phyloP scores from a whole-genome alignment of 768 basidiomycete species.

The Boletus rubescentipes region DNA sequence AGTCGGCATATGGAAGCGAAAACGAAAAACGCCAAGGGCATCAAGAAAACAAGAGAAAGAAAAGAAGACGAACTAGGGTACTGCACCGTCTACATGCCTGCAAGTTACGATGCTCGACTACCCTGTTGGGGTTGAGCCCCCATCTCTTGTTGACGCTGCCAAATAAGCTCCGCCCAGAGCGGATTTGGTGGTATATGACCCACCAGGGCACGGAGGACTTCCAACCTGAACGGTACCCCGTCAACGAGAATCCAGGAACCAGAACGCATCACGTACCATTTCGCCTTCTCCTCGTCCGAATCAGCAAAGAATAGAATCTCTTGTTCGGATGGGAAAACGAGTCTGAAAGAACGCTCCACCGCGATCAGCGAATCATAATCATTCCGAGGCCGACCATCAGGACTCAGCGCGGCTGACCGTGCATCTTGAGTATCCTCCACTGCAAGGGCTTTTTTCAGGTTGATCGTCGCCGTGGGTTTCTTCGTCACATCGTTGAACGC shows the following conservation, averaged over 20 bases:
- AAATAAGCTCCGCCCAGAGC: constrained; percentile 88
- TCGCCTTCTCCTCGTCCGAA: constrained; percentile 79
- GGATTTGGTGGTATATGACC: constrained; percentile 91
- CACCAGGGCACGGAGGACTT: constrained; percentile 78
- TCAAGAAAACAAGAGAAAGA: constrained; percentile 8
- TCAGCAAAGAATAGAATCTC: constrained; percentile 92
- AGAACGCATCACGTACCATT: constrained; percentile 59
- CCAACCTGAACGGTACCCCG: constrained; percentile 58
- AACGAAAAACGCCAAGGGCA: constrained; percentile 8
- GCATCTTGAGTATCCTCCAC: constrained; percentile 76
- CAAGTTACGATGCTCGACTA: not conserved
- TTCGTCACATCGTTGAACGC: constrained; percentile 94
- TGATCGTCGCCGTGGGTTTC: constrained; percentile 86
- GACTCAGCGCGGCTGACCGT: constrained; percentile 45
- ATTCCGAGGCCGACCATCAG: constrained; percentile 44
- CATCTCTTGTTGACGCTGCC: constrained; percentile 70
- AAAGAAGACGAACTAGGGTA: not conserved
- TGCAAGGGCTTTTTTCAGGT: constrained; percentile 76
- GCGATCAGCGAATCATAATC: constrained; percentile 66
- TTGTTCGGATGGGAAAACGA: constrained; percentile 74
- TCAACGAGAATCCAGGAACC: not conserved
- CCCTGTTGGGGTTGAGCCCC: constrained; percentile 14
- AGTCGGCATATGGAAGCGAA: constrained; percentile 2
- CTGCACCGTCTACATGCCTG: not conserved
- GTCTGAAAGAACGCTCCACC: constrained; percentile 81